phyloP scores from a whole-genome alignment of 305 asterid genomes.

The Fraxinus baroniana region DNA sequence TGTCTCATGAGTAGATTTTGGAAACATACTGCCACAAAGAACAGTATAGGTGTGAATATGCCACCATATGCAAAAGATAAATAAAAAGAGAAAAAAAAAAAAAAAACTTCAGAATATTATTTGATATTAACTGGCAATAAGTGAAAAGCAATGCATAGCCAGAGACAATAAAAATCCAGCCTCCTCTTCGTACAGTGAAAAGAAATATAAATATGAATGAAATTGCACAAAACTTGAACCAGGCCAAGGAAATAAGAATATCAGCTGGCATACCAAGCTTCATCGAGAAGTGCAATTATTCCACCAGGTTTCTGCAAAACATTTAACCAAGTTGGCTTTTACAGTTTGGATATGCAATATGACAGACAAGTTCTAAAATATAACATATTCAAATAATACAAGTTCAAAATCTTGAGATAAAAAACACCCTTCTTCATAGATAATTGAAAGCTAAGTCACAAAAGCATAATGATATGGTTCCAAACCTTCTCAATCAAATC shows the following conservation, averaged over 20 bases:
- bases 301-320: constrained; percentile 28
- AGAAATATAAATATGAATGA: neutral
- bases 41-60: constrained; percentile 19
- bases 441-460: constrained; percentile 19
- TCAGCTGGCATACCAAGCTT: constrained; percentile 37
- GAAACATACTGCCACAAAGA: constrained; percentile 38
- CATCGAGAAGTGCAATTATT: no score
- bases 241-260: neutral
- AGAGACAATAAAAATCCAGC: constrained; percentile 1
- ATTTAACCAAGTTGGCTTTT: constrained; percentile 9
- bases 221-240: neutral
- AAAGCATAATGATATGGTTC: constrained; percentile 10
- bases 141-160: constrained; percentile 6
- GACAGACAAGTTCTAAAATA: neutral
- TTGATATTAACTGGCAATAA: constrained; percentile 23
- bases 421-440: neutral
- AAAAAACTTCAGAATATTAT: constrained; percentile 3
- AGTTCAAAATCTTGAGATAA: neutral
- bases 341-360: constrained; percentile 13
- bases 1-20: no score
- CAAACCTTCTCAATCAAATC: constrained; percentile 35
- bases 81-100: neutral
- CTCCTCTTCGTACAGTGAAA: neutral
- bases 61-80: constrained; percentile 9
- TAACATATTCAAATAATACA: constrained; percentile 7